phyloP scores from a whole-genome alignment of 1,284 basidiomycete species.

The Ceratobasidium sp. region DNA sequence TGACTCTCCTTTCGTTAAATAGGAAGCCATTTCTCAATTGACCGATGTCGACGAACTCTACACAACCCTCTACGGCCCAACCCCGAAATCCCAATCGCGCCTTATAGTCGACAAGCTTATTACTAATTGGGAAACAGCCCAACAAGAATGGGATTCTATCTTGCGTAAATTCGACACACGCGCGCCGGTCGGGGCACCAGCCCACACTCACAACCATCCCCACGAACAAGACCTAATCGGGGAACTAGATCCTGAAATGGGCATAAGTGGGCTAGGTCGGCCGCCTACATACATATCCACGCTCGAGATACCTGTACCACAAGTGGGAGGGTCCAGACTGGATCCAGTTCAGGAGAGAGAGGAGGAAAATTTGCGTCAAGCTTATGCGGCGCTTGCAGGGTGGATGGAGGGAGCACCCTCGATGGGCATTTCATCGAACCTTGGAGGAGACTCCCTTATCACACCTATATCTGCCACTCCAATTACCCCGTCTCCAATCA shows the following conservation, averaged over 20 bases:
- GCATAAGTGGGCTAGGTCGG: neutral
- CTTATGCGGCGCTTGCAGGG: constrained; percentile 13
- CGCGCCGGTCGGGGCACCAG: neutral
- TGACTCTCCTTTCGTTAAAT: neutral
- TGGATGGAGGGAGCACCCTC: constrained; percentile 29
- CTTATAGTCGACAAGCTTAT: constrained; percentile 13
- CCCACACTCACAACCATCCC: constrained; percentile 13
- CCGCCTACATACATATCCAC: constrained; percentile 32
- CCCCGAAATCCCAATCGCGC: constrained; percentile 20
- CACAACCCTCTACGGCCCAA: neutral
- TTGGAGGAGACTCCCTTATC: neutral
- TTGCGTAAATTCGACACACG: constrained; percentile 10
- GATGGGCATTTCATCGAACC: neutral
- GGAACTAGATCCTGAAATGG: constrained; percentile 11
- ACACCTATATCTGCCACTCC: constrained; percentile 5
- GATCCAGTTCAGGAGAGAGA: neutral
- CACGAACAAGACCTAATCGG: constrained; percentile 14
- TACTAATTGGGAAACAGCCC: constrained; percentile 28
- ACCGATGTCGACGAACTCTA: constrained; percentile 16
- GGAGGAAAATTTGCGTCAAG: constrained; percentile 20
- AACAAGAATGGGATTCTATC: constrained; percentile 18
- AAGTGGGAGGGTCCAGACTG: neutral
- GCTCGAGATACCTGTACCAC: constrained; percentile 13
- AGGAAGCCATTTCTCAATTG: constrained; percentile 5
- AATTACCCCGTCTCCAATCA: neutral